Evolutionary conservation across 2,329 filamentous ascomycete genomes (phyloP), one percentile per base, ranked within the genome.

Genomic region (Alternaria sp.): DNA sequence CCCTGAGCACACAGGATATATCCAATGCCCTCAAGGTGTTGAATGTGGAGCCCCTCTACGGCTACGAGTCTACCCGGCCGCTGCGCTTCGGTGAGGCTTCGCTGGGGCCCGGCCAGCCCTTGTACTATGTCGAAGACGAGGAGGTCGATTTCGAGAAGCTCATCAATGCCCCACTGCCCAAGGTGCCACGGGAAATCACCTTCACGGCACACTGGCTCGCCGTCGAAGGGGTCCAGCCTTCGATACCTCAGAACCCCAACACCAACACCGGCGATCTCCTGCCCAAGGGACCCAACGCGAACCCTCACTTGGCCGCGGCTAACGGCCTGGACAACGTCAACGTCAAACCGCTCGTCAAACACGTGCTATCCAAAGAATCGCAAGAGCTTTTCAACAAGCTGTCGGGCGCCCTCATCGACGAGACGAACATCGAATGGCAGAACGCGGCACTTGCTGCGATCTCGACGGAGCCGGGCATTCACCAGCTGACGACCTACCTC

Each of bases 111-210:
- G 94, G 95, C 10, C 96, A 99, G 81, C 93, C 95, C 57, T 84
- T 99, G 21, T 99, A 95, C 81, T 99, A 99, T 79, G 91, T 99
- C 40, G 96, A 99, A 77, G 96, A 99, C 78, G 96, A 99, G 77
- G 96, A 99, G 83, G 91, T 98, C 58, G 96, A 99, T 81, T 98
- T 99, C 77, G 96, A 99, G 83, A 98, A 98, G 84, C 85, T 99
- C 70, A 97, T 99, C 79, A 99, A 99, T 82, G 93, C 93, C 68
- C 93, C 96, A 5, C 82, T 99, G 69, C 96, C 96, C 25, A 97
- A 96, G 80, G 94, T 99, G 28, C 96, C 96, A 32, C 87, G 95
- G 53, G 96, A 99, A 80, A 91, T 96, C 73, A 93, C 90, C 65
- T 95, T 97, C 77, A 98, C 95, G 44, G 96, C 93, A 64, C 96